Percentiles rank a stretch among this genome's conserved stretches.
These are phyloP conservation scores for Candida suzukii DNA, from an alignment of 805 yeast genomes.

Conservation along the genomic window DNA sequence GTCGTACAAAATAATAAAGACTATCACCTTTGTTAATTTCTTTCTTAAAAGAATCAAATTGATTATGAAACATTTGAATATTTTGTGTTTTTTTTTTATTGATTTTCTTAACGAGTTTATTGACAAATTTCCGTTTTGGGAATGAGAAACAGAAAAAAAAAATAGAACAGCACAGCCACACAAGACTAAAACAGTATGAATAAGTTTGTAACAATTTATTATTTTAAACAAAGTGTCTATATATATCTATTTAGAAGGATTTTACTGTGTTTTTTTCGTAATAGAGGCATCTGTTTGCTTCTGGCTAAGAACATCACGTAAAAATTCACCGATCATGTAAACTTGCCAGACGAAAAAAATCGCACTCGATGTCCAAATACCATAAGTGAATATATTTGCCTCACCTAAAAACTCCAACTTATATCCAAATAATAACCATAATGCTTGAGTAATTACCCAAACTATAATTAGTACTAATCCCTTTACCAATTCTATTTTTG, in stretches of 20 bases:
- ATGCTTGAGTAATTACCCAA: conserved; percentile 69
- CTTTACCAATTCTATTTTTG: conserved; percentile 28
- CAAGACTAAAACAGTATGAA: too few species aligned
- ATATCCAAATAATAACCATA: conserved; percentile 78
- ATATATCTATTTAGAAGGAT: too few species aligned
- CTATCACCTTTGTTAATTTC: too few species aligned
- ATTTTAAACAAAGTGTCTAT: too few species aligned
- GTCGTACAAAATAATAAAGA: too few species aligned
- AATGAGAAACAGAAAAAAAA: too few species aligned
- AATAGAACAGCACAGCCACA: neutral
- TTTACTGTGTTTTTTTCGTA: neutral
- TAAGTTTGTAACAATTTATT: too few species aligned
- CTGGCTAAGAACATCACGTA: conserved; percentile 15
- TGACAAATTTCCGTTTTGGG: conserved; percentile 1
- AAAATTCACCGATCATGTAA: conserved; percentile 11
- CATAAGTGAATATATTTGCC: conserved; percentile 20
- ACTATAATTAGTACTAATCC: conserved; percentile 37
- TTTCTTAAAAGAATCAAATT: too few species aligned
- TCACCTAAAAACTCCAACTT: conserved; percentile 73
- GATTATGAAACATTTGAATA: too few species aligned
- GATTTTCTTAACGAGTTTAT: neutral
- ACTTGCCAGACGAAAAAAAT: conserved; percentile 21
- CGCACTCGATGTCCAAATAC: conserved; percentile 18
- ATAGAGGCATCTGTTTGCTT: too few species aligned
- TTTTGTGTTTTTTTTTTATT: too few species aligned